phyloP scores from a whole-genome alignment of 805 yeast species.

The Scheffersomyces coipomensis region DNA sequence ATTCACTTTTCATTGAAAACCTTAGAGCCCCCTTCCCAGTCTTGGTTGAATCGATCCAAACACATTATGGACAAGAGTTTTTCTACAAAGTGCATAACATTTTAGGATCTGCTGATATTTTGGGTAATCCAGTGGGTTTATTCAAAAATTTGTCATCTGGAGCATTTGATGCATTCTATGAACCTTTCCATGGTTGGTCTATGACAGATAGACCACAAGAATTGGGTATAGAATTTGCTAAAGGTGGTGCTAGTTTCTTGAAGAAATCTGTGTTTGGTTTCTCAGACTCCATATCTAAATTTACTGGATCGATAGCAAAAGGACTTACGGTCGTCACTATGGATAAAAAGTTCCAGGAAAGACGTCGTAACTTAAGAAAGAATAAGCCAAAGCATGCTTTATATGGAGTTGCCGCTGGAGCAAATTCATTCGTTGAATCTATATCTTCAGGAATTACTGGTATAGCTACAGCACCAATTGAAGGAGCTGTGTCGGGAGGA shows the following conservation, averaged over 20 bases:
- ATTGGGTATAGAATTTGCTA: conserved; percentile 90
- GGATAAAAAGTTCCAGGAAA: conserved; percentile 80
- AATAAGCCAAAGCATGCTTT: conserved; percentile 83
- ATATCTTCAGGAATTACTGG: conserved; percentile 87
- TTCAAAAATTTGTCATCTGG: conserved; percentile 94
- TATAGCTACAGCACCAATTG: conserved; percentile 83
- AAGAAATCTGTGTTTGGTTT: conserved; percentile 94
- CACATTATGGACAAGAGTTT: conserved; percentile 91
- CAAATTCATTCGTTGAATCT: conserved; percentile 84
- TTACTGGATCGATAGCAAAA: conserved; percentile 92
- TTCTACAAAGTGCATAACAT: conserved; percentile 89
- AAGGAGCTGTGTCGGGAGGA: conserved; percentile 88
- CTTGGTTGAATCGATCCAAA: conserved; percentile 63
- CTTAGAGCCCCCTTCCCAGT: conserved; percentile 81
- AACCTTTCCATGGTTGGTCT: conserved; percentile 93
- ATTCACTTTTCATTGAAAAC: conserved; percentile 85
- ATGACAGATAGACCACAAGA: conserved; percentile 96
- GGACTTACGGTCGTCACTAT: conserved; percentile 89
- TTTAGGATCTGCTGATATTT: conserved; percentile 91
- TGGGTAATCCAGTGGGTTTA: conserved; percentile 96
- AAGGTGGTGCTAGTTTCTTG: conserved; percentile 91
- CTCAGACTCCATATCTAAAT: conserved; percentile 88
- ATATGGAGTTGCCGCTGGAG: conserved; percentile 82
- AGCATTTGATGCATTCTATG: conserved; percentile 92
- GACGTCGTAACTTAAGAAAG: conserved; percentile 72